Base-by-base conservation (phyloP, 441 rosid genomes). In the Corymbia calophylla region DNA sequence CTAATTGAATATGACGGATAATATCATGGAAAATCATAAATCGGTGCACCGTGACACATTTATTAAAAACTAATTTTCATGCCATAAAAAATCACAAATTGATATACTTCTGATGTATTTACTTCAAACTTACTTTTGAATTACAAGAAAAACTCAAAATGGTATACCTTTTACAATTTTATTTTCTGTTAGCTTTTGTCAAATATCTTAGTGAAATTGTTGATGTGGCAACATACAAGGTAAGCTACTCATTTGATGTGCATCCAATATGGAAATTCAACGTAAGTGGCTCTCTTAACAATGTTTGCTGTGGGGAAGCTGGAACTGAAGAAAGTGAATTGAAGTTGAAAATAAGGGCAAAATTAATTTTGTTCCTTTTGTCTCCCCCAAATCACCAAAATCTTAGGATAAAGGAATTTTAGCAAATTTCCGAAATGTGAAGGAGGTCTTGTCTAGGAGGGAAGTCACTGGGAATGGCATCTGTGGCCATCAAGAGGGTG, bases 11-110 rank as follows among this genome's bases (percentile, higher is more conserved):
- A 7, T 64, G n/a, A 64, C 5, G 73, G 5, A n/a, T 16, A 31
- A 31, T 66, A n/a, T 66, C 2, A 66, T 0, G 6, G 16, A n/a
- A n/a, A n/a, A 31, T 31, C 8, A 66, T 66, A 66, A 16, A 31
- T n/a, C 0, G 19, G 5, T n/a, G 31, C 2, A 13, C 0, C 0
- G 21, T 0, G 21, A 16, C 18, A 16, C 39, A 8, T 66, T n/a
- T 66, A 66, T 66, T 39, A 0, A 66, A 66, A 2, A 31, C 0
- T 16, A 31, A n/a, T 4, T 7, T 66, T 64, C 16, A 3, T 66
- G 19, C 2, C 4, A 64, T n/a, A 31, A n/a, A 18, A 66, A 62
- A 2, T 29, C 32, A 27, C 32, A 62, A 62, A 62, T 29, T 29
- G 6, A 16, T 0, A 62, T 29, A 12, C 68, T 16, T 16, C 2